Conservation (phyloP, 768 basidiomycete genomes). For the Collybia sordida region DNA sequence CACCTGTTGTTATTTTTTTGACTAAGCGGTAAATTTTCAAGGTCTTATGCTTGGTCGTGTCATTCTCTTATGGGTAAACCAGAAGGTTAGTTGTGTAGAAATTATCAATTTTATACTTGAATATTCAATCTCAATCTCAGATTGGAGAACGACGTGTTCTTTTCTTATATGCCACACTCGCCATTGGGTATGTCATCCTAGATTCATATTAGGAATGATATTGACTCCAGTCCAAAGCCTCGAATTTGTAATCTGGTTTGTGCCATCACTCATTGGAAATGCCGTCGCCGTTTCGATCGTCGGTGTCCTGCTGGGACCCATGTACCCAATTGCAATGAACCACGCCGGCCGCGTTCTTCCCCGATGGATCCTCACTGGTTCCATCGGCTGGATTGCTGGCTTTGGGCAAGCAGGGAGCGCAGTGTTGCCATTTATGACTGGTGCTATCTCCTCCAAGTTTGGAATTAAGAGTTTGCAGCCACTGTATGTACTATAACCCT, state of each 20-base stretch:
- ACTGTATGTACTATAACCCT: slow-evolving; percentile 46
- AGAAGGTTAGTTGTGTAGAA: slow-evolving; percentile 31
- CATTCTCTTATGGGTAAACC: slow-evolving; percentile 54
- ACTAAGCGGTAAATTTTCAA: slow-evolving; percentile 15
- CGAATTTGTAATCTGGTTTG: slow-evolving; percentile 68
- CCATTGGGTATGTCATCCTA: slow-evolving; percentile 42
- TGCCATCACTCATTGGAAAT: slow-evolving; percentile 62
- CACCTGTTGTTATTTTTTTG: not conserved
- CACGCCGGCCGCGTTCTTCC: slow-evolving; percentile 69
- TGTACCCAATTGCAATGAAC: slow-evolving; percentile 77
- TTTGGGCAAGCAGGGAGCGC: slow-evolving; percentile 75
- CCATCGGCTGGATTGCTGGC: slow-evolving; percentile 69
- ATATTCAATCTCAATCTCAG: slow-evolving; percentile 19
- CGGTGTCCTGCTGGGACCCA: slow-evolving; percentile 71
- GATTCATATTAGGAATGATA: too few relatives aligned
- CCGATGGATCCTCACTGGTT: slow-evolving; percentile 61
- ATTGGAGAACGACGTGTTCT: slow-evolving; percentile 56
- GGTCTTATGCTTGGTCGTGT: slow-evolving; percentile 61
- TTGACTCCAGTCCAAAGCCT: slow-evolving; percentile 28
- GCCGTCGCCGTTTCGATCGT: slow-evolving; percentile 65
- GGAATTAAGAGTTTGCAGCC: slow-evolving; percentile 64
- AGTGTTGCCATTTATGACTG: slow-evolving; percentile 70
- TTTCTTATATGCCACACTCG: slow-evolving; percentile 49
- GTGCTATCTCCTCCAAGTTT: slow-evolving; percentile 60
- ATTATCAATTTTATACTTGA: not conserved